Conservation (phyloP, 805 yeast species). For the Barnettozyma sucrosica region DNA sequence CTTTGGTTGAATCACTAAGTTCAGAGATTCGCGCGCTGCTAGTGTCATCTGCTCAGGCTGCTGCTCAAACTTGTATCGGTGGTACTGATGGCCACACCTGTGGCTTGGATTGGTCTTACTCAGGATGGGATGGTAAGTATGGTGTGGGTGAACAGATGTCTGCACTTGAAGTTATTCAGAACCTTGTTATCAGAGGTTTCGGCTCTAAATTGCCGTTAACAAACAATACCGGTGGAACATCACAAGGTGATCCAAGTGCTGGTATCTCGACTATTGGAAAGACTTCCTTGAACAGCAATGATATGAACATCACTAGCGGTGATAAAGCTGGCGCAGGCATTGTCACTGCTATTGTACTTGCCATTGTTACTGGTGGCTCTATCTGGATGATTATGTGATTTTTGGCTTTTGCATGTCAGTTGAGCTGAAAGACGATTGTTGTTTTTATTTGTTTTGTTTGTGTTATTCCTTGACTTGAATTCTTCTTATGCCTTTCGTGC, state of each 20-base stretch:
- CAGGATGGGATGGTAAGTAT: conserved; percentile 56
- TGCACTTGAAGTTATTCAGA: conserved; percentile 60
- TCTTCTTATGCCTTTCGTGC: neutral
- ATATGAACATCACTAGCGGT: conserved; percentile 44
- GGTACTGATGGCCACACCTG: conserved; percentile 74
- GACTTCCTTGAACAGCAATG: conserved; percentile 28
- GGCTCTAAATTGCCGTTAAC: conserved; percentile 38
- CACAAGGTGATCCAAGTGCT: conserved; percentile 48
- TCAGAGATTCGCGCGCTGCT: conserved; percentile 38
- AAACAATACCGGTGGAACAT: conserved; percentile 45
- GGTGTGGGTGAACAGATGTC: conserved; percentile 80
- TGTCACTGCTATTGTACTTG: conserved; percentile 69
- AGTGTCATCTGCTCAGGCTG: conserved; percentile 53
- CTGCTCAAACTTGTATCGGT: conserved; percentile 67
- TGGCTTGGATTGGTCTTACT: conserved; percentile 59
- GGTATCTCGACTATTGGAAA: conserved; percentile 39
- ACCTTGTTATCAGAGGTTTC: conserved; percentile 39
- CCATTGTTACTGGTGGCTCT: conserved; percentile 55
- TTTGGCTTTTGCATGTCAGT: neutral
- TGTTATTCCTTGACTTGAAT: neutral
- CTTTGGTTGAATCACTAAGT: conserved; percentile 43
- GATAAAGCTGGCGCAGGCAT: conserved; percentile 91
- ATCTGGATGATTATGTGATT: conserved; percentile 68
- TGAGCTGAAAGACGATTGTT: neutral
- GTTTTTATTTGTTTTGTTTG: neutral